Base-by-base conservation (phyloP, 148 eudicot species). In the Beta vulgaris region DNA sequence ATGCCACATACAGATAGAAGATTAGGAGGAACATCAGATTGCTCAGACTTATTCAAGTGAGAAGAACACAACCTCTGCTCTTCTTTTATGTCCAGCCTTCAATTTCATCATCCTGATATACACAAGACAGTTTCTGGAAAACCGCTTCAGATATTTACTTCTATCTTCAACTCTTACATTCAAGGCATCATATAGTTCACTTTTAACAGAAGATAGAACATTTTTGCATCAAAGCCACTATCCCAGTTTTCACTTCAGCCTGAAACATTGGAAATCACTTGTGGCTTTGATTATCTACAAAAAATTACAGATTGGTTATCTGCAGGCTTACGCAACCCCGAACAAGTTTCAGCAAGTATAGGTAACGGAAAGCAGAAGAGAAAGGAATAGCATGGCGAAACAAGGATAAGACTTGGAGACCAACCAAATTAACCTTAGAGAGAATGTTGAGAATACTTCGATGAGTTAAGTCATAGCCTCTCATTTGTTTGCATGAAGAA, bases 401-500 rank as follows among this genome's bases (percentile, higher is more conserved):
- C 35, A 58, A 5, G 23, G 67, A 73, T 11, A 18, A n/a, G 66
- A 48, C 51, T 39, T 14, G 11, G 6, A 58, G 8, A 25, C 43
- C 53, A 57, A 16, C 66, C 2, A 55, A 72, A 57, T 14, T 9
- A 4, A 39, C 65, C 32, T 31, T 13, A 5, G 15, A 31, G 4
- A 73, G 76, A 46, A 19, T 29, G n/a, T 28, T 18, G 37, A 26
- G n/a, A 13, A 44, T 19, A 59, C 15, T 44, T 31, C 35, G 39
- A 60, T 12, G 7, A 42, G 0, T 44, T 7, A 43, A 62, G 31
- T 64, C 77, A 63, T 18, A 51, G 15, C 19, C 77, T 21, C 36
- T 74, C 46, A 14, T 67, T 2, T 36, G 39, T 48, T 75, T 35
- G 71, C 51, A 21, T 67, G 49, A 84, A 77, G 77, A 84, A 84